Evolutionary conservation across 2,329 filamentous ascomycete genomes (phyloP), one percentile per base, ranked within the genome.

Genomic region (Colletotrichum sojae): DNA sequence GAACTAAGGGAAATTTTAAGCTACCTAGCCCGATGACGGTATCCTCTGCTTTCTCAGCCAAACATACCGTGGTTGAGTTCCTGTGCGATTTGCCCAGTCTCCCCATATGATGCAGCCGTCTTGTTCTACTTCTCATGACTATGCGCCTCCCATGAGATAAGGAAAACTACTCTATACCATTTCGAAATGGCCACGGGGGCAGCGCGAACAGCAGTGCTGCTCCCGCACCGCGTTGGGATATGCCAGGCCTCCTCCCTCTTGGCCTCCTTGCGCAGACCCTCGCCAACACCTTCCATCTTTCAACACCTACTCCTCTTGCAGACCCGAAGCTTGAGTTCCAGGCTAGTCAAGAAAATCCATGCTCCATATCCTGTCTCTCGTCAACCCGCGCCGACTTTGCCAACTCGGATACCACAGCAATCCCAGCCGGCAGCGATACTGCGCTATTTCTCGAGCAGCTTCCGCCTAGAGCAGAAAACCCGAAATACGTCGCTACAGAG

Each of bases 171-270:
- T 56, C 16, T 57, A 9, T 60, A 36, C 62, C 66, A 43, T 69
- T 69, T 45, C 22, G 54, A 51, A 49, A 70, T 70, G 67, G 64
- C 64, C 78, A 81, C 83, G 80, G 84, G 82, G 78, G 81, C 81
- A 76, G 80, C 84, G 75, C 84, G 84, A 74, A 83, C 82, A 75
- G 80, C 80, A 71, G 73, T 76, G 79, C 80, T 86, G 80, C 80
- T 85, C 79, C 84, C 84, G 71, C 82, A 81, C 75, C 79, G 82
- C 77, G 79, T 78, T 73, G 78, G 79, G 71, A 74, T 75, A 76
- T 76, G 78, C 48, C 31, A 67, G 27, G 53, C 39, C 36, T 60
- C 46, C 36, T 65, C 69, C 16, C 49, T 66, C 39, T 43, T 70
- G 56, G 27, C 52, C 27, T 60, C 64, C 70, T 69, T 67, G 54